Percentiles rank a stretch among this genome's conserved stretches.
Conservation (phyloP, 805 yeast genomes). For the Schwanniomyces sp. region DNA sequence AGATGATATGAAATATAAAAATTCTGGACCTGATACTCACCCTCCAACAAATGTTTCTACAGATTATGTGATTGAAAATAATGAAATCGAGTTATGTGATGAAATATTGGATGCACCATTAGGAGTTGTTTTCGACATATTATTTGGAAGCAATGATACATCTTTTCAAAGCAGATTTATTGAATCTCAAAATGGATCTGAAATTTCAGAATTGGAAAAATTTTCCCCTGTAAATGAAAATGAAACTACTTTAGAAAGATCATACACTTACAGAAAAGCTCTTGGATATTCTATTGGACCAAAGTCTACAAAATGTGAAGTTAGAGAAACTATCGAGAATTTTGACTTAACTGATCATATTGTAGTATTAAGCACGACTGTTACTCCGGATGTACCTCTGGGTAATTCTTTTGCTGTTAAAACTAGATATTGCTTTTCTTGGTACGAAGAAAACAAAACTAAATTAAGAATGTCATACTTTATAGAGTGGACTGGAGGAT, state of each 20-base stretch:
- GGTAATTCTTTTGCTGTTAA: slow-evolving; percentile 78
- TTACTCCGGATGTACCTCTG: slow-evolving; percentile 94
- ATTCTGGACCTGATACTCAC: slow-evolving; percentile 68
- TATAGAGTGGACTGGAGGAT: slow-evolving; percentile 85
- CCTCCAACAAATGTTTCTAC: slow-evolving; percentile 52
- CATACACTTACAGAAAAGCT: slow-evolving; percentile 69
- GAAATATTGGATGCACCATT: slow-evolving; percentile 66
- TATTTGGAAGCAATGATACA: slow-evolving; percentile 62
- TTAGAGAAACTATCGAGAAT: slow-evolving; percentile 56
- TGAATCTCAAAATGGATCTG: slow-evolving; percentile 47
- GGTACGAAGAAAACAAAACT: slow-evolving; percentile 70
- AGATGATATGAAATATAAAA: slow-evolving; percentile 38
- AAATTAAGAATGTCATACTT: slow-evolving; percentile 63
- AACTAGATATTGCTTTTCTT: slow-evolving; percentile 69
- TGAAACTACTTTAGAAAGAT: slow-evolving; percentile 44
- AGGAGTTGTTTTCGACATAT: slow-evolving; percentile 66
- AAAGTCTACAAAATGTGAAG: slow-evolving; percentile 78
- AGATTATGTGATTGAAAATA: slow-evolving; percentile 40
- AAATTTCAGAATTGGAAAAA: slow-evolving; percentile 37
- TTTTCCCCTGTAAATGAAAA: slow-evolving; percentile 36
- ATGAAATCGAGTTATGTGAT: slow-evolving; percentile 49
- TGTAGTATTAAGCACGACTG: slow-evolving; percentile 60
- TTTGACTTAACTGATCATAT: slow-evolving; percentile 56
- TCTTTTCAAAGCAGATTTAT: slow-evolving; percentile 36
- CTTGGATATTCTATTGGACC: slow-evolving; percentile 88